These are phyloP conservation scores for Cercospora citrullina DNA, from an alignment of 2,329 filamentous ascomycete species.

Conservation along the genomic window DNA sequence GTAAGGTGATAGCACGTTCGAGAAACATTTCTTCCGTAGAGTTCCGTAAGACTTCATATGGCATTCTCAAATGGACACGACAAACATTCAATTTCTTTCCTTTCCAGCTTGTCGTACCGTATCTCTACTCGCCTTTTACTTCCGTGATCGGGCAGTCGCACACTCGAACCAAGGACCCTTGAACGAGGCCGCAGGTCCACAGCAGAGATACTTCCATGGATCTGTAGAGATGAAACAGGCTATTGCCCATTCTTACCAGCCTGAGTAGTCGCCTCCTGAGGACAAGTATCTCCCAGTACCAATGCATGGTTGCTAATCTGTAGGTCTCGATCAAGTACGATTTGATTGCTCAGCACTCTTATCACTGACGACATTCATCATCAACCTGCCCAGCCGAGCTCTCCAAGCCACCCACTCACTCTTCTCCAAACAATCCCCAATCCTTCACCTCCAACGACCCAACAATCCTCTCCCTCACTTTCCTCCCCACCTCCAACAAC, in stretches of 20 bases:
- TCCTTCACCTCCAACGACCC: conserved; percentile 75
- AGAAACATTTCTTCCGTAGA: no score
- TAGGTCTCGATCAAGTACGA: no score
- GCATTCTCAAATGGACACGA: no score
- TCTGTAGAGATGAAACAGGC: neutral
- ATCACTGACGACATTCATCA: neutral
- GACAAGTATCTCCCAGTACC: no score
- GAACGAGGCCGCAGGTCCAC: neutral
- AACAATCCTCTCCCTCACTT: conserved; percentile 70
- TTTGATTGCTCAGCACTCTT: neutral
- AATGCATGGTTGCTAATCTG: no score
- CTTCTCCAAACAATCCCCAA: conserved; percentile 66
- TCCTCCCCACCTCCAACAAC: conserved; percentile 62
- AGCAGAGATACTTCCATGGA: neutral
- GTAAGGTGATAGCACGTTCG: no score
- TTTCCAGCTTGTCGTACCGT: neutral
- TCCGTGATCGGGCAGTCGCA: neutral
- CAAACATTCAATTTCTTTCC: no score
- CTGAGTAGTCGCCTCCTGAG: neutral
- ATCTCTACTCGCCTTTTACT: neutral
- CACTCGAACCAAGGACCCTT: neutral
- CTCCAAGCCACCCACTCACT: neutral
- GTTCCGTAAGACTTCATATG: no score
- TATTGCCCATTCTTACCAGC: neutral
- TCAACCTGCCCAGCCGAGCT: neutral